phyloP scores from a whole-genome alignment of 192 early-diverging fungal genomes.

The Podila epigama region DNA sequence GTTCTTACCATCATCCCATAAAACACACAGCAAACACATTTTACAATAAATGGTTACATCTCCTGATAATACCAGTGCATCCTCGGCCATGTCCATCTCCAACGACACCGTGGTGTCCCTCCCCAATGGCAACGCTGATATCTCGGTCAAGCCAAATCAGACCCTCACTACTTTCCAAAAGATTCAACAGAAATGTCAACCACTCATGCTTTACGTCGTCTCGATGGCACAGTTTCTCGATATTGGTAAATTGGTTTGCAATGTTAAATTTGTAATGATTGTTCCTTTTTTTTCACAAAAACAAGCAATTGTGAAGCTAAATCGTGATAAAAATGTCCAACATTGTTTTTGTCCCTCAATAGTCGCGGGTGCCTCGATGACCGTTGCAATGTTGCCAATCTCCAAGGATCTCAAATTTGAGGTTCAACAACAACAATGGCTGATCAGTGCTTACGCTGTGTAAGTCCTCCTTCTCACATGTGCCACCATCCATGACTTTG shows the following conservation, averaged over 20 bases:
- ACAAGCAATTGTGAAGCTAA: too few relatives aligned
- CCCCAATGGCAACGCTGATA: background rate
- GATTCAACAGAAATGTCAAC: slow-evolving; percentile 16
- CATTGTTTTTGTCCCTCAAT: background rate
- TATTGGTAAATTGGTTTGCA: slow-evolving; percentile 25
- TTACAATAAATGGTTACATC: too few relatives aligned
- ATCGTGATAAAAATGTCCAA: too few relatives aligned
- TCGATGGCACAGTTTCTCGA: slow-evolving; percentile 46
- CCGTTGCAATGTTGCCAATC: background rate
- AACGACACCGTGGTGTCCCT: slow-evolving; percentile 19
- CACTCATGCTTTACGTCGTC: slow-evolving; percentile 44
- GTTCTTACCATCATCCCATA: too few relatives aligned
- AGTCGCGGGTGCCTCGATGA: background rate
- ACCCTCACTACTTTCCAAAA: slow-evolving; percentile 16
- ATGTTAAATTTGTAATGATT: background rate
- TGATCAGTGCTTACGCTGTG: slow-evolving; percentile 47
- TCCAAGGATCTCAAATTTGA: slow-evolving; percentile 35
- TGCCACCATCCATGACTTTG: too few relatives aligned
- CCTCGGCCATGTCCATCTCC: slow-evolving; percentile 1
- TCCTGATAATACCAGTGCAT: background rate
- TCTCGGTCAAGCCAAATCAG: background rate
- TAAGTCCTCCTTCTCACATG: slow-evolving; percentile 8
- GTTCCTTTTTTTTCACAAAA: too few relatives aligned
- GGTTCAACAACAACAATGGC: slow-evolving; percentile 42
- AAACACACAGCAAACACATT: too few relatives aligned